Conservation (phyloP, 1,139 yeast species). For the Sugiyamaella grinbergsii region DNA sequence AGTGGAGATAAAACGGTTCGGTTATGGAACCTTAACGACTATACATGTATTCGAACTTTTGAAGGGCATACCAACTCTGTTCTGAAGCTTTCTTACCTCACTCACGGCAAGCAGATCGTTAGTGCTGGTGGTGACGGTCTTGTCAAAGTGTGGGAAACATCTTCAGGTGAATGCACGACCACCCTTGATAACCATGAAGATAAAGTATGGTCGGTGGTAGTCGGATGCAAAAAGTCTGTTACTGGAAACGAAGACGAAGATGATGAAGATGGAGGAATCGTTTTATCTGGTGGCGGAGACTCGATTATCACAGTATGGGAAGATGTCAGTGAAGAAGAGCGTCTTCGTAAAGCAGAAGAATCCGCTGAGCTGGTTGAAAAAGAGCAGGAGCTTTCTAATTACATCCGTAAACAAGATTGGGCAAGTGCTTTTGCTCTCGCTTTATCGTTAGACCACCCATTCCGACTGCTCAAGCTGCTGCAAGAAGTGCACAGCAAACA, state of each 20-base stretch:
- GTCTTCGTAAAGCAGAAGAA: slow-evolving; percentile 50
- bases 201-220: slow-evolving; percentile 88
- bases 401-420: slow-evolving; percentile 74
- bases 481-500: slow-evolving; percentile 38
- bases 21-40: slow-evolving; percentile 83
- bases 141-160: slow-evolving; percentile 82
- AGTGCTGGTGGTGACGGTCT: slow-evolving; percentile 95
- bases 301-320: slow-evolving; percentile 87
- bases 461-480: slow-evolving; percentile 38
- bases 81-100: slow-evolving; percentile 73
- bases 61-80: slow-evolving; percentile 96
- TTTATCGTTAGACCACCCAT: slow-evolving; percentile 81
- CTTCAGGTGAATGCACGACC: slow-evolving; percentile 70
- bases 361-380: slow-evolving; percentile 66
- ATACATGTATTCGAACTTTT: slow-evolving; percentile 73
- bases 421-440: slow-evolving; percentile 85
- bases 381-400: slow-evolving; percentile 81
- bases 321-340: slow-evolving; percentile 76
- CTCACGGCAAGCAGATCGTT: slow-evolving; percentile 66
- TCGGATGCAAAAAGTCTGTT: slow-evolving; percentile 38
- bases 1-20: slow-evolving; percentile 91
- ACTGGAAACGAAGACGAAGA: slow-evolving; percentile 44
- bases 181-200: slow-evolving; percentile 92
- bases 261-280: slow-evolving; percentile 53
- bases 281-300: slow-evolving; percentile 92